Base-by-base conservation (phyloP, 2,329 filamentous ascomycete species). In the Fusarium palustre region DNA sequence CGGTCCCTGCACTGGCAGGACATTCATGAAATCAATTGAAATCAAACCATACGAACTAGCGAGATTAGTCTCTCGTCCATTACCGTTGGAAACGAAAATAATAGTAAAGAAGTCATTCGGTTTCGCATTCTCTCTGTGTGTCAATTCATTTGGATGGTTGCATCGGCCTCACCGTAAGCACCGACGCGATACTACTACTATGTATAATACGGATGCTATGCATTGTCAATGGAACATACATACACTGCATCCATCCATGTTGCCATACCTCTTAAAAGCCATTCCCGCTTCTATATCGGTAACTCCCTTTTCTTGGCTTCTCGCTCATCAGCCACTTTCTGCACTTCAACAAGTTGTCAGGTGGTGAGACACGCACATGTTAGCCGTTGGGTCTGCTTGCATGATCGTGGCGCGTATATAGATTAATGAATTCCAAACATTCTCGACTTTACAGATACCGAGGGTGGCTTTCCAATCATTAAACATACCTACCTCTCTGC, bases 101-200 rank as follows among this genome's bases (percentile, higher is more conserved):
- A 28, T 3, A 36, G 20, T 3, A 28, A 52, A 42, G 10, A 31
- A 46, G 43, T 20, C n/a, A 11, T 41, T 41, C 34, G 48, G 18
- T 52, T 52, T 52, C 48, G 48, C 34, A 30, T 50, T 50, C 36
- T 52, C 24, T 52, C 28, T 38, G 33, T 46, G 41, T n/a, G 39
- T 57, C 41, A 33, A 58, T 39, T 22, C 20, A 49, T 49, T 62
- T 46, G 60, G 61, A 66, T 69, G 56, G 66, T 69, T 69, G 66
- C 66, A 69, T 67, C 62, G 56, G 62, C 42, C 42, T 54, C 36
- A 33, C 66, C 66, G 55, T 67, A 45, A 67, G 52, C 36, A 53
- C 41, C 54, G 34, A 30, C 34, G 20, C 54, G 33, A 30, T 41
- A 25, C 22, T 30, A 39, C 20, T 41, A 25, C 22, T 30, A 39